A percentile compares a stretch with the other conserved stretches of the same genome.
These are phyloP conservation scores for Omphalotus olearius DNA, from an alignment of 1,284 basidiomycete species.

Conservation along the genomic window DNA sequence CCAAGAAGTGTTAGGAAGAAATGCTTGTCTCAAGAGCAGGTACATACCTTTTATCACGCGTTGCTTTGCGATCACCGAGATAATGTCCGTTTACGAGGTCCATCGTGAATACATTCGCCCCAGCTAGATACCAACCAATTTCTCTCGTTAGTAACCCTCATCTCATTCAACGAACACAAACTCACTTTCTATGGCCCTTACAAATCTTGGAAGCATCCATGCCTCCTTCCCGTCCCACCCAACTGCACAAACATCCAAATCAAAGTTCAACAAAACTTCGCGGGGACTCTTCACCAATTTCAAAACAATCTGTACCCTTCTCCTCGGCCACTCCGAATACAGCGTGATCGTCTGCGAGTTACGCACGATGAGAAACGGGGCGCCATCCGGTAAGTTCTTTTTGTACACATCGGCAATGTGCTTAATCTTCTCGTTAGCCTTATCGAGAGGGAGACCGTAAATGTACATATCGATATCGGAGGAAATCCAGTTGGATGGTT, in stretches of 20 bases:
- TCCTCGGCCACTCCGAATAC: conserved; percentile 17
- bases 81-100: conserved; percentile 7
- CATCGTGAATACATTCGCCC: conserved; percentile 7
- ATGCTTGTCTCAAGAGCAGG: too few species aligned
- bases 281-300: conserved; percentile 17
- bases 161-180: neutral
- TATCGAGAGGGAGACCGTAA: conserved; percentile 11
- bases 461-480: conserved; percentile 20
- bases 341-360: conserved; percentile 18
- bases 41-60: conserved; percentile 3
- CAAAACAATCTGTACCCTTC: conserved; percentile 18
- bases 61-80: conserved; percentile 6
- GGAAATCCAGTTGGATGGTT: conserved; percentile 11
- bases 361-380: conserved; percentile 15
- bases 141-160: neutral
- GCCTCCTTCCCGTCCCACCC: conserved; percentile 16
- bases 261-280: conserved; percentile 18
- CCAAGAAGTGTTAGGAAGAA: too few species aligned
- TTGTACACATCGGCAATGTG: conserved; percentile 14
- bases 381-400: conserved; percentile 12
- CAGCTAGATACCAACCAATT: neutral
- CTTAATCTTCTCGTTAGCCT: conserved; percentile 16
- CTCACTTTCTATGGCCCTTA: conserved; percentile 18
- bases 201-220: conserved; percentile 19
- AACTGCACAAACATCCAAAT: conserved; percentile 18